Percentiles rank a stretch among this genome's conserved stretches.
These are phyloP conservation scores for Cercospora zeae-maydis DNA, from an alignment of 2,329 filamentous ascomycete genomes.

Conservation along the genomic window DNA sequence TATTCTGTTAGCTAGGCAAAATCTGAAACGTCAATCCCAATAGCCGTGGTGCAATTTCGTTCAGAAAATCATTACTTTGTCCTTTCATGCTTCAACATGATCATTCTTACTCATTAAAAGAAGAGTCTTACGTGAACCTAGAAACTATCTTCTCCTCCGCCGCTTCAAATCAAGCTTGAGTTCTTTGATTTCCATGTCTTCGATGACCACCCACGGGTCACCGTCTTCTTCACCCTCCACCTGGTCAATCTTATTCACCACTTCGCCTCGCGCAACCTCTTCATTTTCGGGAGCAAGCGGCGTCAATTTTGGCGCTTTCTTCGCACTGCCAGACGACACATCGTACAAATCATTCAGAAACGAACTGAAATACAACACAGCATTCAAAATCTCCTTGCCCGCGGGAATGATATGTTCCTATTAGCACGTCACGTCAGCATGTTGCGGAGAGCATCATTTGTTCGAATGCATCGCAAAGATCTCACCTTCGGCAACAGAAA, in stretches of 20 bases:
- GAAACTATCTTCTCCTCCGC: constrained; percentile 16
- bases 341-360: constrained; percentile 60
- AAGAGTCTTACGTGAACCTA: background rate
- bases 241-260: background rate
- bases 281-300: background rate
- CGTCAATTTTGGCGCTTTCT: constrained; percentile 14
- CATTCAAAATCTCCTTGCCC: constrained; percentile 76
- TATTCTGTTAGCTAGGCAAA: background rate
- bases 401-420: constrained; percentile 17
- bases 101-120: background rate
- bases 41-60: background rate
- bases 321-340: constrained; percentile 6
- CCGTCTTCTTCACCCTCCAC: constrained; percentile 11
- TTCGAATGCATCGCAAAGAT: too few species aligned
- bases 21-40: background rate
- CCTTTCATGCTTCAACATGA: background rate
- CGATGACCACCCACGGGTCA: constrained; percentile 12
- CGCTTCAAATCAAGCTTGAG: constrained; percentile 22
- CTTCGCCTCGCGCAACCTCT: background rate
- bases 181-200: constrained; percentile 17
- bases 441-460: too few species aligned
- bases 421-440: background rate
- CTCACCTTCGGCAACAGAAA: constrained; percentile 79
- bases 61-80: background rate
- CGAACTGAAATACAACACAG: constrained; percentile 77